Base-by-base conservation (phyloP, 805 yeast species). In the Cyberlindnera subsufficiens region DNA sequence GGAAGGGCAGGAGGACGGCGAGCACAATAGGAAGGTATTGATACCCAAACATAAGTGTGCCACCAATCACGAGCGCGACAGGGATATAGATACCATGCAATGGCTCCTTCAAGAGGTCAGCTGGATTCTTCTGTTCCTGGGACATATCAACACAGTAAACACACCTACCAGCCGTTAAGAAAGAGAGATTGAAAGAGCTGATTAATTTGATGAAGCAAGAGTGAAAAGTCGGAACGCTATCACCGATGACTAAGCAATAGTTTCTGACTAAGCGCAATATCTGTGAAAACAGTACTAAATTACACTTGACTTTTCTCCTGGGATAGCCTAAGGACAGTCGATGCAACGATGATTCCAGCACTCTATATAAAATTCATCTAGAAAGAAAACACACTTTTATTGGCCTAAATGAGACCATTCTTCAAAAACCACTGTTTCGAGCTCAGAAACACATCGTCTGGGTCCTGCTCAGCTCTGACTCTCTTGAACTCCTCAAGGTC, bases 1-100 rank as follows among this genome's bases (percentile, higher is more conserved):
- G 45, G 51, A 66, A 69, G 42, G 73, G 36, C 54, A 72, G 56
- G 47, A 76, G 59, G 3, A 67, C 37, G 20, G 54, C 64, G 37
- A 66, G 52, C 25, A 71, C 61, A 46, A 62, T 63, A 14, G 82
- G 82, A 37, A 78, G 53, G 55, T 69, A 78, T 37, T 67, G 66
- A 29, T 31, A 5, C 6, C 47, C 50, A 32, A 45, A 25, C 51
- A 84, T 69, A 18, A 67, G 59, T 4, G 80, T 72, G 31, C 95
- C 95, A 29, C 72, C 69, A 7, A 82, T 34, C 38, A 84, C 70
- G 40, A 86, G 69, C 2, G 68, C 76, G 20, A 74, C 63, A 6
- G 95, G 95, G 50, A 86, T 84, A 58, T 76, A 78, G 39, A 86
- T 75, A 16, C 90, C 88, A 55, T 86, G 95, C 35, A 85, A 61